Evolutionary conservation across 2,329 filamentous ascomycete genomes (phyloP).

Genomic region (Aspergillus pseudoviridinutans): DNA sequence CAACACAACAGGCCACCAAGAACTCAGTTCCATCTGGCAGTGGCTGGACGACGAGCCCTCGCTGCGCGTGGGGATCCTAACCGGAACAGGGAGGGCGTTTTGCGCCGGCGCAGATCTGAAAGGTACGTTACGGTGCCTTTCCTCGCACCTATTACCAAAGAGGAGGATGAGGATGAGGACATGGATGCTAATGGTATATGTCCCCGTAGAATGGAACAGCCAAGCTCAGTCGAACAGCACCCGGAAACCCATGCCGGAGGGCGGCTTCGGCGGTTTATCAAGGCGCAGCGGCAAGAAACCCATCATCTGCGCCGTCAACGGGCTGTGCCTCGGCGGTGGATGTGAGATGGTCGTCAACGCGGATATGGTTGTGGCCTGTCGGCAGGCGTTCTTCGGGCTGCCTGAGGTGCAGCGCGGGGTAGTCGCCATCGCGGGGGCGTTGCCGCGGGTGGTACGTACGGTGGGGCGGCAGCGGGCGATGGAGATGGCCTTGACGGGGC

Average conservation of each 20-base stretch:
- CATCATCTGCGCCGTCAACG: slow-evolving; percentile 71
- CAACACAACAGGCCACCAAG: slow-evolving; percentile 37
- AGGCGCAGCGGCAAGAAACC: slow-evolving; percentile 58
- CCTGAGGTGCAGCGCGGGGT: slow-evolving; percentile 71
- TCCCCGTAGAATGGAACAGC: slow-evolving; percentile 31
- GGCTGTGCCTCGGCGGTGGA: slow-evolving; percentile 69
- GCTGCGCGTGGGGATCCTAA: slow-evolving; percentile 39
- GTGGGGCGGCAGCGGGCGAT: slow-evolving; percentile 66
- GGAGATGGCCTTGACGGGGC: slow-evolving; percentile 68
- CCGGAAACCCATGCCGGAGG: slow-evolving; percentile 19
- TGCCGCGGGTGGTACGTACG: slow-evolving; percentile 62
- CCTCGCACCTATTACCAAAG: not conserved
- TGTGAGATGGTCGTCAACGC: slow-evolving; percentile 72
- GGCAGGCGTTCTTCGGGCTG: slow-evolving; percentile 59
- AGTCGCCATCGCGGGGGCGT: slow-evolving; percentile 65
- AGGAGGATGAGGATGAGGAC: not conserved
- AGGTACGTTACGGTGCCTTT: slow-evolving; percentile 19
- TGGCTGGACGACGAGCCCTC: slow-evolving; percentile 45
- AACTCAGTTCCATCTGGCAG: slow-evolving; percentile 41
- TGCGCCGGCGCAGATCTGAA: slow-evolving; percentile 46
- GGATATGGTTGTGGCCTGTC: slow-evolving; percentile 63
- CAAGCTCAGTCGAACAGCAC: slow-evolving; percentile 11
- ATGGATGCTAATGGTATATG: not conserved
- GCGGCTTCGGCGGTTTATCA: slow-evolving; percentile 43
- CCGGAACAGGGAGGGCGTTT: slow-evolving; percentile 41